phyloP scores from a whole-genome alignment of 805 yeast species.

The Wickerhamomyces alni region DNA sequence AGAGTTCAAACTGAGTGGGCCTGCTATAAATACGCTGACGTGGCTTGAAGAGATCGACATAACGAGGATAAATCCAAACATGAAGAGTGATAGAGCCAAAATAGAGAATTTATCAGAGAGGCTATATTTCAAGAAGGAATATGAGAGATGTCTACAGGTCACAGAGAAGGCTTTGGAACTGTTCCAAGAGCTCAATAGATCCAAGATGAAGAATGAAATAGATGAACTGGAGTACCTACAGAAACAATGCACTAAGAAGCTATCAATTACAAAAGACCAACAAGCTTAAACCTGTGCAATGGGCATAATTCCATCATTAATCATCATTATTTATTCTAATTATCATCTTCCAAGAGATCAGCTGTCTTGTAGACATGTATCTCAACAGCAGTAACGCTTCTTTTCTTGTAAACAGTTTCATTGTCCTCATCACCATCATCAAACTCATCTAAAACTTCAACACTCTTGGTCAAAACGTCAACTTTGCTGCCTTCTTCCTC shows the following conservation, averaged over 20 bases:
- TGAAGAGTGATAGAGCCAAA: slow-evolving; percentile 50
- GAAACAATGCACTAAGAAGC: slow-evolving; percentile 30
- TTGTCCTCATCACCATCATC: slow-evolving; percentile 27
- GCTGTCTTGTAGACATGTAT: slow-evolving; percentile 27
- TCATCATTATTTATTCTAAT: neutral
- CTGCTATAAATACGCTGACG: slow-evolving; percentile 40
- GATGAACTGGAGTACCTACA: slow-evolving; percentile 44
- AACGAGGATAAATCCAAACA: slow-evolving; percentile 22
- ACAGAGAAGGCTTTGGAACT: slow-evolving; percentile 32
- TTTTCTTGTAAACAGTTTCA: slow-evolving; percentile 26
- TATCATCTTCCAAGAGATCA: slow-evolving; percentile 1
- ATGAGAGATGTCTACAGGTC: slow-evolving; percentile 41
- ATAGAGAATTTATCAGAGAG: slow-evolving; percentile 58
- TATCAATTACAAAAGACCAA: too few relatives aligned
- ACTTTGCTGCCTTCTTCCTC: slow-evolving; percentile 43
- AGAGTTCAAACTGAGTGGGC: slow-evolving; percentile 51
- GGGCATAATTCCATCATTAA: too few relatives aligned
- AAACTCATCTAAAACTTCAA: slow-evolving; percentile 70
- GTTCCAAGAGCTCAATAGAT: slow-evolving; percentile 29
- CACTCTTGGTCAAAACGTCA: slow-evolving; percentile 57
- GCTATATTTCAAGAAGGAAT: slow-evolving; percentile 51
- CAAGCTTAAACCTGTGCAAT: too few relatives aligned
- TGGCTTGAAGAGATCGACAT: slow-evolving; percentile 35
- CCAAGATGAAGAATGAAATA: slow-evolving; percentile 43
- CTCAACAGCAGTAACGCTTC: slow-evolving; percentile 39